These are phyloP conservation scores for Fusarium sp. DNA, from an alignment of 2,329 filamentous ascomycete species.

Conservation along the genomic window DNA sequence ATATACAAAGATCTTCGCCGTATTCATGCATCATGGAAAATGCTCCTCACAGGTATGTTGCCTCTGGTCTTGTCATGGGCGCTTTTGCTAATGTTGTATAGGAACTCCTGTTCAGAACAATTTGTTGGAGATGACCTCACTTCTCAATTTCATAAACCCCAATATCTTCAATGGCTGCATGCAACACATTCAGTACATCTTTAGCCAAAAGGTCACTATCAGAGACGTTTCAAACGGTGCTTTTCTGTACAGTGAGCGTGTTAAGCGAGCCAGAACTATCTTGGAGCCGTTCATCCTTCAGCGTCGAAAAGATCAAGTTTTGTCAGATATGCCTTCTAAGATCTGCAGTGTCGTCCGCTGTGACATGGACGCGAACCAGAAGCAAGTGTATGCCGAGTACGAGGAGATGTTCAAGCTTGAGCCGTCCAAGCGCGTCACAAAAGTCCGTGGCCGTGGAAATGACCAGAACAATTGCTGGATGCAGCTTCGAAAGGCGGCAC, in stretches of 20 bases:
- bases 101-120: slow-evolving; percentile 97
- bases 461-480: slow-evolving; percentile 80
- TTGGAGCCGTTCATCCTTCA: slow-evolving; percentile 94
- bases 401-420: slow-evolving; percentile 71
- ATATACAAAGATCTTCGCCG: slow-evolving; percentile 81
- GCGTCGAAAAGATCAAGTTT: slow-evolving; percentile 89
- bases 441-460: slow-evolving; percentile 56
- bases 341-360: slow-evolving; percentile 81
- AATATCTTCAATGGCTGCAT: slow-evolving; percentile 79
- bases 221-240: slow-evolving; percentile 81
- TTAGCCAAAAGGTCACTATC: slow-evolving; percentile 89
- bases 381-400: slow-evolving; percentile 73
- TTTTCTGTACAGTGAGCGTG: slow-evolving; percentile 85
- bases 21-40: slow-evolving; percentile 81
- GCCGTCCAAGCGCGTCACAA: slow-evolving; percentile 61
- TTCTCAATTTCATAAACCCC: slow-evolving; percentile 94
- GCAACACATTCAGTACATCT: slow-evolving; percentile 84
- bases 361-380: slow-evolving; percentile 77
- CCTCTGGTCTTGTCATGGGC: neutral
- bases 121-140: slow-evolving; percentile 85
- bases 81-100: slow-evolving; percentile 51
- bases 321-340: slow-evolving; percentile 85
- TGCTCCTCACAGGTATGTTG: slow-evolving; percentile 68
- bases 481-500: slow-evolving; percentile 89
- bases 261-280: slow-evolving; percentile 87